Conservation (phyloP, 768 basidiomycete species). For the Lepiota subincarnata region DNA sequence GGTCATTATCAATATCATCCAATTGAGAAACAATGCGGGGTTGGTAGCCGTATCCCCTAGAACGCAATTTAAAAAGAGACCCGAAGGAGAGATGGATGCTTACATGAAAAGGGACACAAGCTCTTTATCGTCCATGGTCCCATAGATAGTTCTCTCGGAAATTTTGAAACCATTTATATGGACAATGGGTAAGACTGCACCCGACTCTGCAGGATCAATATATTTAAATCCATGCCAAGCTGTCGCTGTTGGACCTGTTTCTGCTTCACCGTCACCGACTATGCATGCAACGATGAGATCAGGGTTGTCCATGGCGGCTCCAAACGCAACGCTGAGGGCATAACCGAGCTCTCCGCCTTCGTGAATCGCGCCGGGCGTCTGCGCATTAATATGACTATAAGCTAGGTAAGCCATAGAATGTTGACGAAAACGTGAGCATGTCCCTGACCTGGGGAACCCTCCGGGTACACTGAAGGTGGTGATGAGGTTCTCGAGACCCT, state of each 20-base stretch:
- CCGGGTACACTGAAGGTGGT: conserved; percentile 76
- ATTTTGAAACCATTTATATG: conserved; percentile 91
- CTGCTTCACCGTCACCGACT: conserved; percentile 87
- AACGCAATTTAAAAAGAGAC: neutral
- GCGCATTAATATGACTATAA: conserved; percentile 67
- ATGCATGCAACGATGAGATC: conserved; percentile 77
- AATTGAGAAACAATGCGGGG: conserved; percentile 74
- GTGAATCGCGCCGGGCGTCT: conserved; percentile 87
- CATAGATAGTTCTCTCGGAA: conserved; percentile 84
- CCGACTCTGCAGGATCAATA: conserved; percentile 84
- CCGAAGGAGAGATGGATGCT: conserved; percentile 12
- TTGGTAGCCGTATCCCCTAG: conserved; percentile 84
- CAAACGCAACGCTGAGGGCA: conserved; percentile 80
- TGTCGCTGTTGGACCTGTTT: conserved; percentile 74
- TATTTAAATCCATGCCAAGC: conserved; percentile 90
- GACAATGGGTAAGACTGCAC: conserved; percentile 87
- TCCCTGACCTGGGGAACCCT: conserved; percentile 70
- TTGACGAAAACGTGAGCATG: neutral
- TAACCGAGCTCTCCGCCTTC: conserved; percentile 93
- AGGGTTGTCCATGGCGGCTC: conserved; percentile 89
- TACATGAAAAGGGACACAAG: conserved; percentile 71
- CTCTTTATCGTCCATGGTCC: conserved; percentile 89
- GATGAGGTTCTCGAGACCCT: conserved; percentile 65
- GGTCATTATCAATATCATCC: conserved; percentile 65
- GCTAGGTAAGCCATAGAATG: neutral